A percentile compares a stretch with the other conserved stretches of the same genome.
Evolutionary conservation across 1,284 basidiomycete genomes (phyloP).

Genomic region (Porogramme epimiltina): DNA sequence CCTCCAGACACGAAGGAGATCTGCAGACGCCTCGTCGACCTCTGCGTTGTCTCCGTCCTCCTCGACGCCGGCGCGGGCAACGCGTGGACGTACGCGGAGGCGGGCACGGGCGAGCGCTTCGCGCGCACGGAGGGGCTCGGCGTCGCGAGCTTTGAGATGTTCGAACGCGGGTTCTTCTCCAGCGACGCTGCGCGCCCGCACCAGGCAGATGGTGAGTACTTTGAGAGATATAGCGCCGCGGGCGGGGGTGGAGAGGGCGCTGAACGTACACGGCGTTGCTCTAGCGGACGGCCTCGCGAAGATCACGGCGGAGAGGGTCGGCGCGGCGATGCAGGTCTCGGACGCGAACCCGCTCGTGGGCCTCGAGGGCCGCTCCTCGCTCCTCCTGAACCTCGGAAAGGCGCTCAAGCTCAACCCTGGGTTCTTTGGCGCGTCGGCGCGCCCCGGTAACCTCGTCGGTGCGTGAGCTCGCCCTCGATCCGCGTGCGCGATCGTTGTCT

Average conservation of each 20-base stretch:
- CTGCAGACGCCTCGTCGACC: conserved; percentile 79
- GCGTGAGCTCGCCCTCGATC: conserved; percentile 22
- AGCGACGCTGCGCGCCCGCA: conserved; percentile 62
- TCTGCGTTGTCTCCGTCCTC: conserved; percentile 91
- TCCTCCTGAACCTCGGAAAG: conserved; percentile 72
- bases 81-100: conserved; percentile 79
- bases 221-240: too few relatives aligned
- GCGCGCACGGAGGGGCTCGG: conserved; percentile 89
- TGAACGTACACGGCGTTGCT: too few relatives aligned
- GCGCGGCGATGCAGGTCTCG: conserved; percentile 81
- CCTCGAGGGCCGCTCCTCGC: conserved; percentile 80
- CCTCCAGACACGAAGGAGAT: conserved; percentile 61
- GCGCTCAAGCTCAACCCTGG: conserved; percentile 67
- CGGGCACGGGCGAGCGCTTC: conserved; percentile 58
- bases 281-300: conserved; percentile 74
- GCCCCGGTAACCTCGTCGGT: conserved; percentile 87
- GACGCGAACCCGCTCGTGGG: conserved; percentile 86
- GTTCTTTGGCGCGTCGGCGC: conserved; percentile 70
- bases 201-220: conserved; percentile 74
- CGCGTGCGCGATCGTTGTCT: neutral
- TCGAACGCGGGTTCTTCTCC: conserved; percentile 81
- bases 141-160: conserved; percentile 92
- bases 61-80: conserved; percentile 94
- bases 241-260: neutral
- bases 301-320: conserved; percentile 65